Evolutionary conservation across 805 yeast species (phyloP).

Genomic region (Yamadazyma tumulicola): DNA sequence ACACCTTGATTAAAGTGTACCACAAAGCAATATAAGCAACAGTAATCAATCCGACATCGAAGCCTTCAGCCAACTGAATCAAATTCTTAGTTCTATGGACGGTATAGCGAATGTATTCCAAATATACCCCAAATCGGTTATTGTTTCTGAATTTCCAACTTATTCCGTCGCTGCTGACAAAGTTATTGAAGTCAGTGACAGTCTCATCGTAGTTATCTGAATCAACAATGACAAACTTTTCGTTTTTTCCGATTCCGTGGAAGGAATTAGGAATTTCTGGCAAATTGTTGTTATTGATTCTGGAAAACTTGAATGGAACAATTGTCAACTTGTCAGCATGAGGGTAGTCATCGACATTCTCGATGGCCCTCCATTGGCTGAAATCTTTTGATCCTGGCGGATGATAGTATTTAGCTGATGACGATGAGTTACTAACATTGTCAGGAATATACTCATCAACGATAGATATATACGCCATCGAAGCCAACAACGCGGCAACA

Average conservation of each 20-base stretch:
- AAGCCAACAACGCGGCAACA: conserved; percentile 66
- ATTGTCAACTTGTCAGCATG: conserved; percentile 47
- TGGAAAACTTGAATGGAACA: conserved; percentile 56
- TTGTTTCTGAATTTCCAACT: conserved; percentile 61
- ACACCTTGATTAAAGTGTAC: conserved; percentile 73
- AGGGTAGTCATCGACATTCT: conserved; percentile 33
- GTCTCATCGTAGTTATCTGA: conserved; percentile 22
- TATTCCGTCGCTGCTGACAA: conserved; percentile 38
- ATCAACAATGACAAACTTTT: conserved; percentile 39
- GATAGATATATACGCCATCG: conserved; percentile 73
- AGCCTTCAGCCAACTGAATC: conserved; percentile 72
- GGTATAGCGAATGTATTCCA: conserved; percentile 45
- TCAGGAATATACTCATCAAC: conserved; percentile 63
- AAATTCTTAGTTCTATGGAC: conserved; percentile 40
- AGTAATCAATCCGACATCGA: conserved; percentile 76
- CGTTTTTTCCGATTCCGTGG: conserved; percentile 38
- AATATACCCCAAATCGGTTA: conserved; percentile 53
- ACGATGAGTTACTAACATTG: conserved; percentile 25
- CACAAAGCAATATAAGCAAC: conserved; percentile 86
- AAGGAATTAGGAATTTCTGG: conserved; percentile 43
- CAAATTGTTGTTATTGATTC: conserved; percentile 34
- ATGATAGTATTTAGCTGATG: conserved; percentile 27
- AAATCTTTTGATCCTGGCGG: conserved; percentile 32
- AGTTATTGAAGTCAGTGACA: conserved; percentile 20
- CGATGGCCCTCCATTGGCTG: conserved; percentile 48